Percentiles rank a stretch among this genome's conserved stretches.
Conservation (phyloP, 352 stramenopile species). For the Pythium vanterpoolii region DNA sequence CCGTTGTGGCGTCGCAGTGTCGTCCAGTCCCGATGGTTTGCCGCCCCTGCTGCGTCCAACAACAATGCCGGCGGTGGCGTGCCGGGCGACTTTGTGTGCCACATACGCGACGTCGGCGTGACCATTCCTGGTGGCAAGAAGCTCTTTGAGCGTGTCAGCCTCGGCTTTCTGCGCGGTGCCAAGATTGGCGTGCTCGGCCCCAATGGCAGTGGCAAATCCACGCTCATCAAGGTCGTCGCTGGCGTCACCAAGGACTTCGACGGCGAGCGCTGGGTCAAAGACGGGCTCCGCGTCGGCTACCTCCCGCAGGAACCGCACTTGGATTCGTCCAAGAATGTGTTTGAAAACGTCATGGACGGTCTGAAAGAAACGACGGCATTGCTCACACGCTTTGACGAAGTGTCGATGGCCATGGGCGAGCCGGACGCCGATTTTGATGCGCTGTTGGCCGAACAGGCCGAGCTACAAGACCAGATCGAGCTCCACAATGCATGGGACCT, state of each 20-base stretch:
- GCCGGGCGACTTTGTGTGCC: conserved; percentile 81
- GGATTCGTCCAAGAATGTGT: conserved; percentile 83
- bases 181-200: conserved; percentile 95
- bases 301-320: conserved; percentile 84
- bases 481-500: conserved; percentile 81
- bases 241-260: conserved; percentile 87
- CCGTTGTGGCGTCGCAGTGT: background rate
- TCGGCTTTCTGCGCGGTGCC: conserved; percentile 86
- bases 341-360: conserved; percentile 90
- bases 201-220: conserved; percentile 96
- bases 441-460: conserved; percentile 80
- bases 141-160: conserved; percentile 76
- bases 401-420: conserved; percentile 88
- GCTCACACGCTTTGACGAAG: conserved; percentile 78
- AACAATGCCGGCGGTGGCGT: conserved; percentile 75
- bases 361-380: conserved; percentile 82
- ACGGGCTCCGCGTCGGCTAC: conserved; percentile 84
- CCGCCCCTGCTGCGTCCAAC: conserved; percentile 15
- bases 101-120: conserved; percentile 70
- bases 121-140: conserved; percentile 80
- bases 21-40: conserved; percentile 16
- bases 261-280: conserved; percentile 86
- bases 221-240: conserved; percentile 95
- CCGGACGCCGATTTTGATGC: conserved; percentile 88
- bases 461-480: conserved; percentile 87